Conservation (phyloP, 345 rosid genomes). For the Eucalyptus curtisii region DNA sequence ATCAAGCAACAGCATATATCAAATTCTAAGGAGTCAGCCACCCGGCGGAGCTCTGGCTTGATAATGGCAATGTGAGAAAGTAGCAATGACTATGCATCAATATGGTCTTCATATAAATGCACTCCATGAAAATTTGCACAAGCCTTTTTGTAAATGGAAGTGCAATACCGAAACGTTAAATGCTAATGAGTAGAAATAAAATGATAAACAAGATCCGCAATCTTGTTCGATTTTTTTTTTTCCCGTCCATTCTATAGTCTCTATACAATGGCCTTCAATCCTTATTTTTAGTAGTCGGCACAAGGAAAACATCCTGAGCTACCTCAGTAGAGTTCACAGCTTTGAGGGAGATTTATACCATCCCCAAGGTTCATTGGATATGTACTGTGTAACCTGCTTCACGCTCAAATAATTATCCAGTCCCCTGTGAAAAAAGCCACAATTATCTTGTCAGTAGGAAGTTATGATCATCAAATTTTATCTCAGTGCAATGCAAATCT, state of each 20-base stretch:
- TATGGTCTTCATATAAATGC: background rate
- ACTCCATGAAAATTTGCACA: background rate
- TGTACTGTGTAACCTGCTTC: constrained; percentile 84
- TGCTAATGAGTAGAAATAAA: background rate
- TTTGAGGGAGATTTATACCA: constrained; percentile 81
- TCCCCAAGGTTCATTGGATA: constrained; percentile 82
- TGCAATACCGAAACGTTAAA: background rate
- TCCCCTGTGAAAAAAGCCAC: constrained; percentile 45
- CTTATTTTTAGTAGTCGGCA: background rate
- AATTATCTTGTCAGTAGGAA: background rate
- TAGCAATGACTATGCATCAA: background rate
- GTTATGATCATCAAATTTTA: background rate
- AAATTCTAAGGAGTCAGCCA: background rate
- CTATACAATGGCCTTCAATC: background rate
- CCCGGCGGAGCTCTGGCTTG: background rate
- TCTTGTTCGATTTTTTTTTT: background rate
- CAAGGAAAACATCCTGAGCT: background rate
- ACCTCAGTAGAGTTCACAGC: constrained; percentile 19
- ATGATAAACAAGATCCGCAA: background rate
- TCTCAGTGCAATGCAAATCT: background rate
- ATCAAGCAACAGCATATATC: background rate
- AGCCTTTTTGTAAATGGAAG: background rate
- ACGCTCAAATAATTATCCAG: constrained; percentile 81
- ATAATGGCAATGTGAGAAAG: background rate
- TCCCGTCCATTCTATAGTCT: background rate